Conservation (phyloP, 768 basidiomycete species). For the Pleurotus tuber-regium region DNA sequence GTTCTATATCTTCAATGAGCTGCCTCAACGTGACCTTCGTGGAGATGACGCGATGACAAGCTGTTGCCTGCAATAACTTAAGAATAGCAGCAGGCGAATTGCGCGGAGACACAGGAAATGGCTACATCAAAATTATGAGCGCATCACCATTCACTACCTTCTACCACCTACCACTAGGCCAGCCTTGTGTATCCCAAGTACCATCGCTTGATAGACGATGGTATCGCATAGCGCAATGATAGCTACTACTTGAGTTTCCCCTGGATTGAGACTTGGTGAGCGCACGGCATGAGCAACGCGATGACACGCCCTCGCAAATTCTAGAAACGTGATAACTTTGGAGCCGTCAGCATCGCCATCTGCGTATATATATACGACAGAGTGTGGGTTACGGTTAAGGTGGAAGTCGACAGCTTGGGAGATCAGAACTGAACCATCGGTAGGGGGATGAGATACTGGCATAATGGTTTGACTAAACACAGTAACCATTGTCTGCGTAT, state of each 20-base stretch:
- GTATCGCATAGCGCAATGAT: conserved; percentile 32
- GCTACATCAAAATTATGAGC: conserved; percentile 21
- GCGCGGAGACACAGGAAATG: conserved; percentile 38
- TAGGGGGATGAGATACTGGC: conserved; percentile 20
- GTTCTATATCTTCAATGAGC: conserved; percentile 21
- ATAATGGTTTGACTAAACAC: no score
- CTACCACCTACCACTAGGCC: conserved; percentile 30
- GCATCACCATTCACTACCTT: not conserved
- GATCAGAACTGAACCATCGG: conserved; percentile 30
- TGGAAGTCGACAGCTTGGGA: conserved; percentile 34
- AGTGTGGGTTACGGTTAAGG: conserved; percentile 29
- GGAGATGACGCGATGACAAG: conserved; percentile 33
- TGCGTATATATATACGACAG: conserved; percentile 30
- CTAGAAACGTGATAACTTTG: conserved; percentile 33
- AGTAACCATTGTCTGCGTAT: no score
- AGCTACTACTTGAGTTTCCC: conserved; percentile 26
- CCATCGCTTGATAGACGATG: conserved; percentile 40
- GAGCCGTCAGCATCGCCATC: conserved; percentile 14
- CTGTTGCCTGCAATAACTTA: conserved; percentile 33
- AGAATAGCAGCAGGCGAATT: conserved; percentile 33
- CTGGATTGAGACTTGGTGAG: conserved; percentile 28
- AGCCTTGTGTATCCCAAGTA: conserved; percentile 34
- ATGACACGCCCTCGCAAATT: conserved; percentile 44
- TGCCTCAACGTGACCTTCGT: conserved; percentile 21
- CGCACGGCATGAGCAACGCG: conserved; percentile 38